Evolutionary conservation across 108 stramenopile genomes (phyloP), one percentile per base, ranked within the genome.

Genomic region (Chaetoceros muelleri): DNA sequence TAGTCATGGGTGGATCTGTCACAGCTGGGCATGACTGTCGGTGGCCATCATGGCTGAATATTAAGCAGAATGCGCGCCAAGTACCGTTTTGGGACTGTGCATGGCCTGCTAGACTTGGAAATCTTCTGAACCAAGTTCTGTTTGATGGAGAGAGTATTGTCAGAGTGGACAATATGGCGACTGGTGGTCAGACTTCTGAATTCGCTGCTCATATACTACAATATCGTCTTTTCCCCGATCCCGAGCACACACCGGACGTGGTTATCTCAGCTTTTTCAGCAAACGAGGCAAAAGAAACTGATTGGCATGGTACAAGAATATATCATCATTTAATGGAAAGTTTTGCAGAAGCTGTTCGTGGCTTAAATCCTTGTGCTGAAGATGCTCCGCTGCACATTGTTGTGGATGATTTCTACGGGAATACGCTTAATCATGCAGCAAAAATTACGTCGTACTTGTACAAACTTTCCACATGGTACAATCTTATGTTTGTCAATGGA

Each of bases 231-330:
- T 48, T 60, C 28, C 23, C 23, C 0, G 20, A 60, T 49, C 58
- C 58, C 8, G 48, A 60, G 0, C 8, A 25, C 17, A 8, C 24
- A 24, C 58, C 48, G 19, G 47, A 60, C n/a, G 25, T 60, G 24
- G 25, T 60, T 13, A 60, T 60, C 22, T 48, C 23, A 28, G 58
- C 46, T 3, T 48, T n/a, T 28, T 47, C 58, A 17, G 58, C 58
- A 2, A 60, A 60, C 18, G 58, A 60, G 17, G 47, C 47, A 20
- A 21, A 18, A 46, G 28, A 48, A 49, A 27, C 46, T 21, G 48
- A 49, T 40, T n/a, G n/a, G n/a, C n/a, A n/a, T n/a, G 34, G 34
- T 10, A 40, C 34, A 5, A 40, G 13, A 13, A 13, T 40, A 5
- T 40, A 40, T 40, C 8, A 13, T 40, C 34, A 40, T 40, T n/a